Base-by-base conservation (phyloP, 2,329 filamentous ascomycete genomes). In the Venturia carpophila region DNA sequence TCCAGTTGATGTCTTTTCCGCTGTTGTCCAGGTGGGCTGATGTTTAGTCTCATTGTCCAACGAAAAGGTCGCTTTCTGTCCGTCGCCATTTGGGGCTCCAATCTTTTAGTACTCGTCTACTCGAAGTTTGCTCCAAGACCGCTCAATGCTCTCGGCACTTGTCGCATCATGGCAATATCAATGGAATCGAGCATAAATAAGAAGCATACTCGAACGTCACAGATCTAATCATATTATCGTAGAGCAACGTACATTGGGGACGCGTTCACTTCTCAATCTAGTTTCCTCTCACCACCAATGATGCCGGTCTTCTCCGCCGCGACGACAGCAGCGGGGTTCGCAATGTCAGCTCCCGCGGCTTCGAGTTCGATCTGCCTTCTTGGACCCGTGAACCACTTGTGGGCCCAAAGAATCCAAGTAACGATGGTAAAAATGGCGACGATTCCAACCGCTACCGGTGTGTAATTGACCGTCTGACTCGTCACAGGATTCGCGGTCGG, bases 391-490 rank as follows among this genome's bases (percentile, higher is more conserved):
- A 85, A 85, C 83, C 82, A 85, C 55, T 73, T 77, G 42, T 74
- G 74, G 1, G 83, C 83, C 77, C 79, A 83, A 1, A 83, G 1
- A 1, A 83, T 55, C 83, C 83, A 86, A 17, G 74, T 77, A 0
- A 72, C 75, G 24, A 81, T 73, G 1, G 79, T 74, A 43, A 79
- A 80, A 1, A 83, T 68, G 0, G 75, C 76, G 58, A 85, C 81
- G 65, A 85, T 84, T 0, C 82, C 83, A 4, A 86, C 83, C 0
- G 83, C 83, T 0, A 85, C 83, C 0, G 81, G 80, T 0, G 83
- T 84, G 69, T 86, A 86, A 68, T 86, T 86, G 27, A 86, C 71
- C 4, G 82, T 84, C 73, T 85, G 77, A n/a, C 74, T 76, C 0
- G 79, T 80, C 1, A 85, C 82, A 0, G 83, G 83, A 69, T 84